Evolutionary conservation across 2,329 filamentous ascomycete species (phyloP).

Genomic region (Zarea fungicola): DNA sequence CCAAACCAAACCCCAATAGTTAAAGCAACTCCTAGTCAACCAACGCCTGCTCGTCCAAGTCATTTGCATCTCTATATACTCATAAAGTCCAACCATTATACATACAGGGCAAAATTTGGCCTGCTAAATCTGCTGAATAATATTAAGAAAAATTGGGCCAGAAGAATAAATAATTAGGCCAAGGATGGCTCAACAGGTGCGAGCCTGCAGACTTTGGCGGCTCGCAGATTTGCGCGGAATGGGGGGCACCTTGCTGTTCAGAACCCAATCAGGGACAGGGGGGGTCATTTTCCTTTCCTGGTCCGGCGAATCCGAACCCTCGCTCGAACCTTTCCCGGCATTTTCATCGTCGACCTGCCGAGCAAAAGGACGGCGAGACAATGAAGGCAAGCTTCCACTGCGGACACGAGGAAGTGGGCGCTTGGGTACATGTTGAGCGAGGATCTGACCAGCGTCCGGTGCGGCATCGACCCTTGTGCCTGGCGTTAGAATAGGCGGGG

Average conservation of each 20-base stretch:
- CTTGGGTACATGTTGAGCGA: slow-evolving; percentile 49
- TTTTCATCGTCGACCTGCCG: background rate
- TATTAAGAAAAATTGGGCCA: background rate
- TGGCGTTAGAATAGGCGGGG: slow-evolving; percentile 60
- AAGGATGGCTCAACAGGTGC: background rate
- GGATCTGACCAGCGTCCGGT: slow-evolving; percentile 60
- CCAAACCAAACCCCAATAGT: background rate
- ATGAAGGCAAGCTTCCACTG: slow-evolving; percentile 47
- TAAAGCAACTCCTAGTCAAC: background rate
- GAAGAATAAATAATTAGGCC: background rate
- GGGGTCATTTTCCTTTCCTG: slow-evolving; percentile 14
- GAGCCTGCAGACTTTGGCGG: background rate
- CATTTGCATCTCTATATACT: background rate
- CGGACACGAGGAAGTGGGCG: slow-evolving; percentile 49
- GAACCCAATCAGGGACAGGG: slow-evolving; percentile 12
- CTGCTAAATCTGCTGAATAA: background rate
- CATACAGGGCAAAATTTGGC: background rate
- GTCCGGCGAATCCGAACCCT: background rate
- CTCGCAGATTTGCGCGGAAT: slow-evolving; percentile 6
- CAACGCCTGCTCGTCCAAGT: slow-evolving; percentile 7
- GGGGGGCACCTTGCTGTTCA: slow-evolving; percentile 8
- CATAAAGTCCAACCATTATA: background rate
- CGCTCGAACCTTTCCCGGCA: background rate
- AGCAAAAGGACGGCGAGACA: slow-evolving; percentile 8
- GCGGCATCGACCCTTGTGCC: slow-evolving; percentile 68